phyloP scores from a whole-genome alignment of 805 yeast species.

The Teunomyces barrocoloradensis region DNA sequence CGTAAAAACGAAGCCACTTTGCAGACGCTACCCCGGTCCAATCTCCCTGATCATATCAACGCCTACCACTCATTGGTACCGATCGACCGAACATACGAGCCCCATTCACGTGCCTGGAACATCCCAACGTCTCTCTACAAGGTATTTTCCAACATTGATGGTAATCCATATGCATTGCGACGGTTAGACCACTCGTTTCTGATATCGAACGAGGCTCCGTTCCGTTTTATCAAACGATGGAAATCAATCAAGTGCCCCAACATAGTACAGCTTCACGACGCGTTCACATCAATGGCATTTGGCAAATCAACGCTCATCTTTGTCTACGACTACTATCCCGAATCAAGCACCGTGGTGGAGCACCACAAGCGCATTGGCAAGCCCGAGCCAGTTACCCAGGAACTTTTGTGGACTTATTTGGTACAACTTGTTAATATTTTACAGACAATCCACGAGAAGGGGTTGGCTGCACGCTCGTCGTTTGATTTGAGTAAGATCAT shows the following conservation, averaged over 20 bases:
- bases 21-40: slow-evolving; percentile 52
- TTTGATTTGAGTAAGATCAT: slow-evolving; percentile 68
- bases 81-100: slow-evolving; percentile 50
- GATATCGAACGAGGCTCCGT: slow-evolving; percentile 52
- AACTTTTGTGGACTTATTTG: slow-evolving; percentile 70
- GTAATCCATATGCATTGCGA: slow-evolving; percentile 71
- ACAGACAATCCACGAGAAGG: slow-evolving; percentile 60
- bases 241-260: slow-evolving; percentile 47
- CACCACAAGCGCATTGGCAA: slow-evolving; percentile 49
- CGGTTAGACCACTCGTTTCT: slow-evolving; percentile 54
- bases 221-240: slow-evolving; percentile 69
- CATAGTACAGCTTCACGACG: slow-evolving; percentile 68
- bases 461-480: slow-evolving; percentile 58
- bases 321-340: slow-evolving; percentile 84
- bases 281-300: slow-evolving; percentile 84
- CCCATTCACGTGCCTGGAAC: slow-evolving; percentile 43
- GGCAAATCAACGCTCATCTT: slow-evolving; percentile 64
- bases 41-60: slow-evolving; percentile 57
- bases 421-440: slow-evolving; percentile 74
- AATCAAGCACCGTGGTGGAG: slow-evolving; percentile 67
- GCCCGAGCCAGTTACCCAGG: slow-evolving; percentile 57
- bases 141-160: slow-evolving; percentile 76
- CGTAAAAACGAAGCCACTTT: slow-evolving; percentile 78
- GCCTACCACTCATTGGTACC: slow-evolving; percentile 82
- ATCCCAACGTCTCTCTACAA: slow-evolving; percentile 67